Percentiles rank a stretch among this genome's conserved stretches.
These are phyloP conservation scores for Picochlorum costavermella DNA, from an alignment of 139 green algal genomes.

Conservation along the genomic window DNA sequence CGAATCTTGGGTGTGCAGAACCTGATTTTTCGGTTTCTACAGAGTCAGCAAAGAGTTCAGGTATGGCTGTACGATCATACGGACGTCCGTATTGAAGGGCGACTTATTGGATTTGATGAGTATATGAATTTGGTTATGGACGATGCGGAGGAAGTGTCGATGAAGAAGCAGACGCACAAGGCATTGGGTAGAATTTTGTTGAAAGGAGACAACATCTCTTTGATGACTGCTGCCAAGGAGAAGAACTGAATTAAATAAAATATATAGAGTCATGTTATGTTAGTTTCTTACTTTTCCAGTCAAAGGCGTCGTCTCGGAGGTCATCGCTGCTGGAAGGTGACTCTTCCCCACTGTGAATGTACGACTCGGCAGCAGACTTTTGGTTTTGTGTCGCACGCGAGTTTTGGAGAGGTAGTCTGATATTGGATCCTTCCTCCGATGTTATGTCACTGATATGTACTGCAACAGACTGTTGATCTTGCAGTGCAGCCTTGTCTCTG, in stretches of 20 bases:
- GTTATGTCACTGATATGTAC: too few species aligned
- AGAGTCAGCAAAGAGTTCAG: slow-evolving; percentile 87
- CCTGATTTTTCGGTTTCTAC: slow-evolving; percentile 96
- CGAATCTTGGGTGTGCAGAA: slow-evolving; percentile 47
- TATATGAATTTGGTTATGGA: slow-evolving; percentile 99
- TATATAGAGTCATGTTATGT: neutral
- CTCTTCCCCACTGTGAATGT: too few species aligned
- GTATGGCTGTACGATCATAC: slow-evolving; percentile 97
- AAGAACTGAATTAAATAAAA: slow-evolving; percentile 7
- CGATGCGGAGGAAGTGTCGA: slow-evolving; percentile 92
- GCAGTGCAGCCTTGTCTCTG: too few species aligned
- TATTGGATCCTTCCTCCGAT: too few species aligned
- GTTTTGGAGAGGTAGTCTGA: too few species aligned
- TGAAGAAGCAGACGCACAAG: slow-evolving; percentile 89
- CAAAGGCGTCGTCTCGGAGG: too few species aligned
- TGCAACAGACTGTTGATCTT: too few species aligned
- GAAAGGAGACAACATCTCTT: slow-evolving; percentile 97
- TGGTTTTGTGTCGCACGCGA: too few species aligned
- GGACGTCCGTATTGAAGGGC: slow-evolving; percentile 83
- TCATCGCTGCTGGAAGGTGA: too few species aligned
- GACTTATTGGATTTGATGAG: slow-evolving; percentile 87
- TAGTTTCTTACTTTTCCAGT: neutral
- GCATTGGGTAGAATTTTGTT: slow-evolving; percentile 88
- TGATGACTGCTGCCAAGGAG: slow-evolving; percentile 58
- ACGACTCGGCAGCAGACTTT: too few species aligned